A percentile compares a stretch with the other conserved stretches of the same genome.
These are phyloP conservation scores for Lophiotrema nucula DNA, from an alignment of 495 filamentous ascomycete species.

Conservation along the genomic window DNA sequence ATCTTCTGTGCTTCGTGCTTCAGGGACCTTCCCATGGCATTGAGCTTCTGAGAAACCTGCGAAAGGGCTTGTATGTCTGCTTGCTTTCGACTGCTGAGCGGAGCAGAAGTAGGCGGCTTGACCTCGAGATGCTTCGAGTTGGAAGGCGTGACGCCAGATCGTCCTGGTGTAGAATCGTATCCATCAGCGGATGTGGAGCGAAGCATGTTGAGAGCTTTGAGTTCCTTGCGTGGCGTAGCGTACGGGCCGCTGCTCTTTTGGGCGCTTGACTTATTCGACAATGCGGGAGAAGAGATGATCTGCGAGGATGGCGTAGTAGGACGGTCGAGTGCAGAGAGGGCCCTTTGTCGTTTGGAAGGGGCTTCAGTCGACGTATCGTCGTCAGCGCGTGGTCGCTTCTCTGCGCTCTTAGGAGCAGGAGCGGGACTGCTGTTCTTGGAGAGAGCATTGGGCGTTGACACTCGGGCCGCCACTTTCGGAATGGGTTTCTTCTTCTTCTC, in stretches of 20 bases:
- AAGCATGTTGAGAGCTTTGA: constrained; percentile 27
- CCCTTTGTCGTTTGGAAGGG: constrained; percentile 29
- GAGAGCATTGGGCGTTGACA: not conserved
- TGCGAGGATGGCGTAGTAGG: constrained; percentile 26
- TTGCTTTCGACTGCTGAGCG: constrained; percentile 13
- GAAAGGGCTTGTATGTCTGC: constrained; percentile 17
- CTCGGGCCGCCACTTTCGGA: constrained; percentile 11
- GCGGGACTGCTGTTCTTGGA: constrained; percentile 1
- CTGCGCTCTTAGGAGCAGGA: not conserved
- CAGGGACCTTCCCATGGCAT: constrained; percentile 22
- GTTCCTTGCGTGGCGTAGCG: constrained; percentile 30
- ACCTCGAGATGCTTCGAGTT: constrained; percentile 14
- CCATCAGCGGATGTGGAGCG: constrained; percentile 22
- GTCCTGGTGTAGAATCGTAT: constrained; percentile 26
- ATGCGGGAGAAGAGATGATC: constrained; percentile 24
- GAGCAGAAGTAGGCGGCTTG: constrained; percentile 27
- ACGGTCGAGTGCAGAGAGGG: constrained; percentile 8
- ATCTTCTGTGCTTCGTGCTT: constrained; percentile 29
- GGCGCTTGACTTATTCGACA: constrained; percentile 31
- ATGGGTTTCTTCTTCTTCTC: constrained; percentile 22
- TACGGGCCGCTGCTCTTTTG: constrained; percentile 27
- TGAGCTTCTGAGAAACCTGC: constrained; percentile 16
- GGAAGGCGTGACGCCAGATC: constrained; percentile 21
- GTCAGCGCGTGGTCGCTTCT: constrained; percentile 30
- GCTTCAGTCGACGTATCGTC: constrained; percentile 20